Percentiles rank a stretch among this genome's conserved stretches.
These are phyloP conservation scores for Gymnopilus dilepis DNA, from an alignment of 768 basidiomycete genomes.

Conservation along the genomic window DNA sequence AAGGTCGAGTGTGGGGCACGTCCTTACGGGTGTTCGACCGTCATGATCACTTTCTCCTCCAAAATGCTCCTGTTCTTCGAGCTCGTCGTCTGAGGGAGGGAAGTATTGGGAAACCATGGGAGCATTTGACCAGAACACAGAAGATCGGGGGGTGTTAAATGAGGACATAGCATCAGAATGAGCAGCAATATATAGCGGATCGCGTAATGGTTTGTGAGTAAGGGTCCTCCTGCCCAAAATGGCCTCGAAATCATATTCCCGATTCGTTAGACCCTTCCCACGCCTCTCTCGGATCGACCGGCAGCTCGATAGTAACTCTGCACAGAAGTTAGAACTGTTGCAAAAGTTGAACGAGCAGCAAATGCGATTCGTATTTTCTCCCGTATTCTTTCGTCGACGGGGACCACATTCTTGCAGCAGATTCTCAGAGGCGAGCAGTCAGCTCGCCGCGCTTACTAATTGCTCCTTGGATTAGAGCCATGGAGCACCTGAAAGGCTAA, in stretches of 20 bases:
- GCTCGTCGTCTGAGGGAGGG: constrained; percentile 41
- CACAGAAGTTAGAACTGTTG: no score
- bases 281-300: not conserved
- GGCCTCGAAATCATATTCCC: constrained; percentile 4
- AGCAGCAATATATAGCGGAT: constrained; percentile 10
- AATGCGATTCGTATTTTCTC: no score
- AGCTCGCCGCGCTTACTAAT: not conserved
- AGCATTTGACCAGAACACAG: constrained; percentile 52
- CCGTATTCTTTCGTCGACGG: no score
- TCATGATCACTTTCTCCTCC: constrained; percentile 40
- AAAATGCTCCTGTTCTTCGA: constrained; percentile 41
- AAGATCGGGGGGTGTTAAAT: constrained; percentile 44
- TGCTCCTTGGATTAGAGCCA: not conserved
- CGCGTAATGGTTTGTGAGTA: constrained; percentile 18
- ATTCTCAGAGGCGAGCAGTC: not conserved
- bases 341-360: no score
- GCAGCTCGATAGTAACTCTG: no score
- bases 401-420: not conserved
- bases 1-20: not conserved
- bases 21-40: constrained; percentile 52
- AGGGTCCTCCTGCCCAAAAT: constrained; percentile 12
- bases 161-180: constrained; percentile 42
- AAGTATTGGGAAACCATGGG: constrained; percentile 42
- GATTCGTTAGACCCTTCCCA: not conserved
- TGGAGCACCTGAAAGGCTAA: not conserved